Evolutionary conservation across 2,329 filamentous ascomycete genomes (phyloP), one percentile per base, ranked within the genome.

Genomic region (Apiospora kogelbergensis): DNA sequence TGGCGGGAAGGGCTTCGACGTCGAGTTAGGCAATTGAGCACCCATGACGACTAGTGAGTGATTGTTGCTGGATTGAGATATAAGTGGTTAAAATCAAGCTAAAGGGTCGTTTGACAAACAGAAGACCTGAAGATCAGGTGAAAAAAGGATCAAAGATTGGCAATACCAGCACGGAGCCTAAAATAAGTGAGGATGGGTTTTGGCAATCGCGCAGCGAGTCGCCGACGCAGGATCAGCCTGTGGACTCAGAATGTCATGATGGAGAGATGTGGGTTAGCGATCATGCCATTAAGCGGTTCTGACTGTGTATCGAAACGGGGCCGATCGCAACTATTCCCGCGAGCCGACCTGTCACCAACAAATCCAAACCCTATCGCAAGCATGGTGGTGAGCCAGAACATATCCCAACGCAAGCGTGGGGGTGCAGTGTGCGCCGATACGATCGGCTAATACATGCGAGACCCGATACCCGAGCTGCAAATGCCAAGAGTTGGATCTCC

Each of bases 1-100:
- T 1, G 82, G 81, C 40, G 85, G 84, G 71, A 81, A 84, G 15
- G 68, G 40, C 6, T 53, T 66, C 22, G 57, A 42, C 46, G 46
- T 26, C 20, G 66, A 48, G 33, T 24, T 57, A 22, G 46, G 7
- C 13, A 22, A 30, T 53, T 15, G 13, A 24, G 46, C 60, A 42
- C 33, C 66, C 66, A 67, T 67, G 26, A n/a, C 13, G 46, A 48
- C 46, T 46, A 7, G 13, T 57, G 20, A 6, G 20, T 22, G 20
- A 41, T 41, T 41, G 60, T n/a, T 41, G 20, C n/a, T 41, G 9
- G 40, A 5, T 41, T 6, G 9, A 41, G 40, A 11, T 41, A 11
- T 15, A 42, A 13, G 13, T 10, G 11, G 7, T 13, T 41, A 10
- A 41, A 1, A 15, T 20, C 7, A 7, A 33, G 33, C 4, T 33